Evolutionary conservation across 352 stramenopile genomes (phyloP).

Genomic region (Plasmopara muralis): DNA sequence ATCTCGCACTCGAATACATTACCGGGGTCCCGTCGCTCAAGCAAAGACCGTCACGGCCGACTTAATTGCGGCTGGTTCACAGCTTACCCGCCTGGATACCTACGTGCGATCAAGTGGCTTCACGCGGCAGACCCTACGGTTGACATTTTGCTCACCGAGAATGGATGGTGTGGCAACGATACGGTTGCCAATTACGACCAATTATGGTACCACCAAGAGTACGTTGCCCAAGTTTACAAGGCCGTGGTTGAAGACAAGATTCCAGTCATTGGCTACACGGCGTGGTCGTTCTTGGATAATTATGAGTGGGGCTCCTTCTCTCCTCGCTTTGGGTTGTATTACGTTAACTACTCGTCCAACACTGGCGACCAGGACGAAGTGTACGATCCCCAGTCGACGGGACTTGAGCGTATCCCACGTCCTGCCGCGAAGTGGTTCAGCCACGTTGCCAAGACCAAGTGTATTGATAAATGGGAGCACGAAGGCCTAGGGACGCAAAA

Average conservation of each 20-base stretch:
- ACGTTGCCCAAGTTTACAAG: conserved; percentile 48
- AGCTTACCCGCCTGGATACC: conserved; percentile 47
- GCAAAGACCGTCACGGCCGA: conserved; percentile 29
- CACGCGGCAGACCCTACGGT: conserved; percentile 32
- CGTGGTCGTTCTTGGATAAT: conserved; percentile 92
- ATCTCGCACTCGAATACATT: conserved; percentile 51
- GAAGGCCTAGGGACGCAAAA: conserved; percentile 4
- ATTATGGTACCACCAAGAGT: conserved; percentile 55
- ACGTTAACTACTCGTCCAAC: conserved; percentile 46
- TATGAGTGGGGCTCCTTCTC: conserved; percentile 90
- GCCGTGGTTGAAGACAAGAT: conserved; percentile 42
- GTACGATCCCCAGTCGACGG: conserved; percentile 18
- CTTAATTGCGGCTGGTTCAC: conserved; percentile 44
- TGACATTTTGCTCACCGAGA: conserved; percentile 57
- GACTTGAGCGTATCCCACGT: conserved; percentile 36
- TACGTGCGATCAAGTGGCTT: conserved; percentile 55
- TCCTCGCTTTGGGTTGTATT: conserved; percentile 57
- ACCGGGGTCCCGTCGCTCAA: conserved; percentile 50
- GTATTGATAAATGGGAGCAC: conserved; percentile 28
- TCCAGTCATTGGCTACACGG: conserved; percentile 87
- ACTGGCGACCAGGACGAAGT: conserved; percentile 28
- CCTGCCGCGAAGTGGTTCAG: conserved; percentile 46
- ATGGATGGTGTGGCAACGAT: conserved; percentile 61
- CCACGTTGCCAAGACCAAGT: conserved; percentile 45
- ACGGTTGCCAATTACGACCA: conserved; percentile 52